Percentiles rank a stretch among this genome's conserved stretches.
Evolutionary conservation across 257 asterid species (phyloP).

Genomic region (Ilex asprella): DNA sequence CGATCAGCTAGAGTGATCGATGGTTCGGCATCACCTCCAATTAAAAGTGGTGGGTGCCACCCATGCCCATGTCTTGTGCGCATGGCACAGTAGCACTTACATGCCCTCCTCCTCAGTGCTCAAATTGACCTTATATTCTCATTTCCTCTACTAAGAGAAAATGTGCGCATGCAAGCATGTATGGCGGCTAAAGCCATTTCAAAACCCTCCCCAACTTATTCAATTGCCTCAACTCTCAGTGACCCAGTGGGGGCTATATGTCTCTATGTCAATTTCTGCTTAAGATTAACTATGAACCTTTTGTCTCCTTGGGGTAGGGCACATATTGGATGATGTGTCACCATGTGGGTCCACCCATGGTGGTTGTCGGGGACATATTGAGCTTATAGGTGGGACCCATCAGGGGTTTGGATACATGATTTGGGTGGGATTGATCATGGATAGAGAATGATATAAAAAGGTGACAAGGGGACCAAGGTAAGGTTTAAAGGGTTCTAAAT

Average conservation of each 20-base stretch:
- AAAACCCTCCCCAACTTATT: constrained; percentile 28
- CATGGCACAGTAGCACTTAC: constrained; percentile 3
- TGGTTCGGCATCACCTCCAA: too few species aligned
- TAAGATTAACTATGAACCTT: constrained; percentile 27
- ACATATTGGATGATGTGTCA: constrained; percentile 30
- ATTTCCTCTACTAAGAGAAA: not conserved
- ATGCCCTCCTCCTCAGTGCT: not conserved
- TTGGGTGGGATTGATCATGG: too few species aligned
- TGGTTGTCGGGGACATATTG: constrained; percentile 14
- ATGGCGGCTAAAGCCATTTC: constrained; percentile 31
- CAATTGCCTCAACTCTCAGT: constrained; percentile 25
- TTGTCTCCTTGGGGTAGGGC: constrained; percentile 42
- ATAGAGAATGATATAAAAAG: too few species aligned
- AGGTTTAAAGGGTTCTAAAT: too few species aligned
- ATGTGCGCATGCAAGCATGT: constrained; percentile 1
- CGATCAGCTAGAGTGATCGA: too few species aligned
- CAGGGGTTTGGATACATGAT: too few species aligned
- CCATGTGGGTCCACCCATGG: constrained; percentile 35
- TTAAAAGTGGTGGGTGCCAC: too few species aligned
- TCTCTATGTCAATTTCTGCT: constrained; percentile 24
- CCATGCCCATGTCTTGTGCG: not conserved
- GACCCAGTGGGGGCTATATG: constrained; percentile 64
- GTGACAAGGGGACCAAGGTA: too few species aligned
- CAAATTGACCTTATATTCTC: not conserved
- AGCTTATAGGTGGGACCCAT: too few species aligned